Evolutionary conservation across 176 grass and related monocot genomes (phyloP), one percentile per base, ranked within the genome.

Genomic region (Neostapfia colusana): DNA sequence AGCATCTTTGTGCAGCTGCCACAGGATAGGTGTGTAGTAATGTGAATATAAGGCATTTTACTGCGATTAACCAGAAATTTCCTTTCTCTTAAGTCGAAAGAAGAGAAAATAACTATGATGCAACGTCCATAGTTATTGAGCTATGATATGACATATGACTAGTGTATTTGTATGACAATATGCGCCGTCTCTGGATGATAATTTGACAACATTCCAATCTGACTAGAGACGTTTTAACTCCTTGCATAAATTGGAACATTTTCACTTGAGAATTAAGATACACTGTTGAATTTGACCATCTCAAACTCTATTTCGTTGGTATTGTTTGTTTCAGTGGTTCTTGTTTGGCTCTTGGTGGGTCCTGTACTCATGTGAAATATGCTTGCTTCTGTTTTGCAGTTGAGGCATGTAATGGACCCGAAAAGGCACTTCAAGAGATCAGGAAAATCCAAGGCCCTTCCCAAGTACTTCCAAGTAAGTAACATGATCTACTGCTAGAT

Each of bases 351-450:
- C 60, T 69, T 82, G 34, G 31, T 20, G 41, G 5, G 31, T 25
- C 8, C 25, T 57, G 54, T 11, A 13, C 51, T 63, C 59, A 71
- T 49, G 36, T 5, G 51, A 71, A 24, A 49, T 77, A 37, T 21
- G 15, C n/a, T 78, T 43, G 42, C 57, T 43, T 69, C 0, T 65
- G 39, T 90, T 31, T 31, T 91, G 46, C 76, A 97, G 94, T 76
- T 97, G 82, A 93, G 94, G 65, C 85, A 81, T 79, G 86, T 91
- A 68, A 79, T 93, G 38, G 94, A 97, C 88, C 94, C 94, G 26
- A 97, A 97, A 87, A 91, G 81, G 50, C 94, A 97, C 73, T 97
- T 97, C 72, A 97, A 97, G 75, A 93, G 84, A 69, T 65, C 78
- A 36, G 90, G 77, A 40, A 93, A 91, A 17, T 93, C 91, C 38